A percentile compares a stretch with the other conserved stretches of the same genome.
Conservation (phyloP, 116 monocot species). For the Dioscorea cayenensis region DNA sequence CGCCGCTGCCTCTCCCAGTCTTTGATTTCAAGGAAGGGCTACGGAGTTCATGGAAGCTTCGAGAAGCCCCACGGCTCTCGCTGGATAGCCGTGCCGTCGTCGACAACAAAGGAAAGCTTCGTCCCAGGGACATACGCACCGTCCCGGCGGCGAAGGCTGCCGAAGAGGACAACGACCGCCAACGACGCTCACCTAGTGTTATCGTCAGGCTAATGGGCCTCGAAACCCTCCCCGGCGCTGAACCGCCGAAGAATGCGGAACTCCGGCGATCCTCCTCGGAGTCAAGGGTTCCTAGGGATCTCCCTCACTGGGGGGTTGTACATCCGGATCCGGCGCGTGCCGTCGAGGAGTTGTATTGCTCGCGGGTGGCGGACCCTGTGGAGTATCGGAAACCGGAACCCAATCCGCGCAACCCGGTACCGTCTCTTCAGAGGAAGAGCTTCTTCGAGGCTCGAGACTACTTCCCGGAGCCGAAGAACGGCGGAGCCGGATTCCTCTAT, state of each 20-base stretch:
- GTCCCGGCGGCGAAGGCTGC: constrained; percentile 9
- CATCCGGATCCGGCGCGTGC: not conserved
- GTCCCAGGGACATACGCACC: constrained; percentile 55
- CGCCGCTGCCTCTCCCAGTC: constrained; percentile 33
- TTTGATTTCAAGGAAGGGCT: constrained; percentile 57
- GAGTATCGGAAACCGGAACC: constrained; percentile 16
- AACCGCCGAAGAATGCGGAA: constrained; percentile 12
- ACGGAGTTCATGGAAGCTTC: constrained; percentile 64
- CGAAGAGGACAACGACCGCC: constrained; percentile 11
- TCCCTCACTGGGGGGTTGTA: constrained; percentile 13
- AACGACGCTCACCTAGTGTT: constrained; percentile 75
- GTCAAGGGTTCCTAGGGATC: constrained; percentile 56
- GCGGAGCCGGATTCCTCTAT: constrained; percentile 30
- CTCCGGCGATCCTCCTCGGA: constrained; percentile 81
- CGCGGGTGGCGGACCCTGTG: not conserved
- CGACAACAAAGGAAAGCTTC: constrained; percentile 38
- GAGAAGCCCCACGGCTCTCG: constrained; percentile 76
- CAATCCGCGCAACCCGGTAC: not conserved
- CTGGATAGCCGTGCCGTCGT: constrained; percentile 77
- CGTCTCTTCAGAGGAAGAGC: constrained; percentile 32
- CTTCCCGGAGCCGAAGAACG: constrained; percentile 56
- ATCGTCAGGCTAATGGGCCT: constrained; percentile 91
- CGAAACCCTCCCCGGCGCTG: constrained; percentile 47
- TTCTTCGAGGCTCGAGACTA: constrained; percentile 64
- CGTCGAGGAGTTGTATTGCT: not conserved